phyloP scores from a whole-genome alignment of 306 rosid genomes.

The Herpetospermum pedunculosum region DNA sequence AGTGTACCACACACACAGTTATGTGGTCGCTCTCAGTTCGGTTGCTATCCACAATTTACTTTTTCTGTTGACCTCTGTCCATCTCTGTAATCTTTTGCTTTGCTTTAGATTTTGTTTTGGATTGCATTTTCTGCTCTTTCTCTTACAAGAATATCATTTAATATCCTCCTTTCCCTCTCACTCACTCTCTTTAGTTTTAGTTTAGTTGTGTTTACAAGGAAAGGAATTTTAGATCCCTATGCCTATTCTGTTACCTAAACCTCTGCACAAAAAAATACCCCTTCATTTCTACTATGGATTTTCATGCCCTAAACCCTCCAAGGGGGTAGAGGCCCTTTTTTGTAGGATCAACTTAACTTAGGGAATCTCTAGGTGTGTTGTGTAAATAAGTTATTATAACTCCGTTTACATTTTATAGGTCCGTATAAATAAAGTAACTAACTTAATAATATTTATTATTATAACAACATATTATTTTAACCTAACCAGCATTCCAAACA shows the following conservation, averaged over 20 bases:
- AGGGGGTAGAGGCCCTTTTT: neutral
- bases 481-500: too few relatives aligned
- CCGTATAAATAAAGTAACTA: too few relatives aligned
- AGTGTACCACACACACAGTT: conserved; percentile 15
- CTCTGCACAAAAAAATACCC: conserved; percentile 2
- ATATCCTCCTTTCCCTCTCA: neutral
- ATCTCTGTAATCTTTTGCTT: conserved; percentile 17
- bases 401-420: too few relatives aligned
- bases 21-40: conserved; percentile 27
- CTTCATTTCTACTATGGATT: neutral
- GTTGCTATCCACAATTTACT: conserved; percentile 40
- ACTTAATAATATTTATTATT: too few relatives aligned
- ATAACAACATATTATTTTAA: too few relatives aligned
- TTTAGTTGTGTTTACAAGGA: neutral
- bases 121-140: neutral
- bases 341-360: neutral
- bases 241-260: neutral
- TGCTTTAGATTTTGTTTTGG: conserved; percentile 25
- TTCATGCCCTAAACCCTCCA: neutral
- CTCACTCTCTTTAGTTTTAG: too few relatives aligned
- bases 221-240: neutral
- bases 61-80: conserved; percentile 34
- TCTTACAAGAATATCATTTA: neutral
- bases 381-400: too few relatives aligned
- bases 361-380: too few relatives aligned